These are phyloP conservation scores for Blastocystis hominis DNA, from an alignment of 352 stramenopile genomes.

Conservation along the genomic window DNA sequence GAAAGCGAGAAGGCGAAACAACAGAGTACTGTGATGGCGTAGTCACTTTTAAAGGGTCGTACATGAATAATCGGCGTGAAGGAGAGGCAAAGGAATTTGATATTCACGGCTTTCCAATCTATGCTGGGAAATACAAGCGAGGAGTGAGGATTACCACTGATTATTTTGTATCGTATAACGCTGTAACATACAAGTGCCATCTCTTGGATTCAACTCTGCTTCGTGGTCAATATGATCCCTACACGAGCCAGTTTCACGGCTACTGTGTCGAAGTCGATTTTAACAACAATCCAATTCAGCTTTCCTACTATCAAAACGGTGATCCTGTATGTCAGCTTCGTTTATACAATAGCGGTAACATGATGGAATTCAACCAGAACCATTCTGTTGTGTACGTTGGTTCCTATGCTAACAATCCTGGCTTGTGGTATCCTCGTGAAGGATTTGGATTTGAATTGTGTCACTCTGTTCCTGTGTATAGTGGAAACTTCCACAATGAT, in stretches of 20 bases:
- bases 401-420: neutral
- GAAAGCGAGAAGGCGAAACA: neutral
- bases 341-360: neutral
- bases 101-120: neutral
- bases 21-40: neutral
- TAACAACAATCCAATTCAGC: neutral
- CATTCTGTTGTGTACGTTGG: neutral
- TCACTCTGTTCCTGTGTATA: neutral
- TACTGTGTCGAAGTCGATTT: neutral
- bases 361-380: neutral
- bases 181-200: neutral
- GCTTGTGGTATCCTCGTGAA: neutral
- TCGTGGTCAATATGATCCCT: conserved; percentile 18
- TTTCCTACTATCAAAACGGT: neutral
- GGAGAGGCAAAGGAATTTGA: conserved; percentile 19
- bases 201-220: neutral
- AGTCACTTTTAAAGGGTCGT: neutral
- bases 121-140: neutral
- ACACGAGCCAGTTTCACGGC: neutral
- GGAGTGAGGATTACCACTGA: neutral
- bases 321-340: neutral
- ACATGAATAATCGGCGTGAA: neutral
- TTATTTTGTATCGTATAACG: neutral
- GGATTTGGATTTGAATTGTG: neutral
- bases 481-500: neutral